Percentiles rank a stretch among this genome's conserved stretches.
Conservation (phyloP, 805 yeast species). For the Kodamaea kaohsiungensis region DNA sequence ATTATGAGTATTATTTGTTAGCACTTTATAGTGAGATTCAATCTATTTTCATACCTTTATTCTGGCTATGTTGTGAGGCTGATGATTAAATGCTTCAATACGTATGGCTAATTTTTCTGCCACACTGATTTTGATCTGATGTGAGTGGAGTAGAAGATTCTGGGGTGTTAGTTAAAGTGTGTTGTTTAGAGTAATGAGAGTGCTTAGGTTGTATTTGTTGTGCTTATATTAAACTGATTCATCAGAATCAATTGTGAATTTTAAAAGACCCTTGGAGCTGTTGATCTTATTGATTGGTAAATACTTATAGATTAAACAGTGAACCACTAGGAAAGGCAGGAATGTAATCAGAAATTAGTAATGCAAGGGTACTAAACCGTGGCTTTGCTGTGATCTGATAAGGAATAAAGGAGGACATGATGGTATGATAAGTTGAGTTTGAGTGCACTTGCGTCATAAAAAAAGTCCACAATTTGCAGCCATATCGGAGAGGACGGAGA, state of each 20-base stretch:
- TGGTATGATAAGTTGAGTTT: not conserved
- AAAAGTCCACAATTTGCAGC: constrained; percentile 3
- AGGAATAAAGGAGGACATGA: not conserved
- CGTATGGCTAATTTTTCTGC: not conserved
- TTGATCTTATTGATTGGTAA: not conserved
- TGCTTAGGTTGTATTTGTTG: no score
- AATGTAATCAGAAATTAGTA: not conserved
- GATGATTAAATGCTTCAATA: not conserved
- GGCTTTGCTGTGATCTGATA: not conserved
- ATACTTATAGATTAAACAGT: not conserved
- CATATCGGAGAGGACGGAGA: not conserved
- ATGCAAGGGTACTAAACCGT: not conserved
- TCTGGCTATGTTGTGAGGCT: not conserved
- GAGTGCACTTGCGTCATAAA: not conserved
- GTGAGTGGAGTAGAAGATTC: not conserved
- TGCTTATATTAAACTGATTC: no score
- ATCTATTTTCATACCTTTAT: not conserved
- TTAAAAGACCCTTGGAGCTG: no score
- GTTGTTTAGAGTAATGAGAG: not conserved
- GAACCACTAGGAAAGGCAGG: not conserved
- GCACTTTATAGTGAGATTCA: not conserved
- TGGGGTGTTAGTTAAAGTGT: not conserved
- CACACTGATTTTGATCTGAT: not conserved
- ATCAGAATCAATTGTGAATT: not conserved
- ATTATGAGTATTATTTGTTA: not conserved